Evolutionary conservation across 352 stramenopile genomes (phyloP), one percentile per base, ranked within the genome.

Genomic region (Globisporangium splendens): DNA sequence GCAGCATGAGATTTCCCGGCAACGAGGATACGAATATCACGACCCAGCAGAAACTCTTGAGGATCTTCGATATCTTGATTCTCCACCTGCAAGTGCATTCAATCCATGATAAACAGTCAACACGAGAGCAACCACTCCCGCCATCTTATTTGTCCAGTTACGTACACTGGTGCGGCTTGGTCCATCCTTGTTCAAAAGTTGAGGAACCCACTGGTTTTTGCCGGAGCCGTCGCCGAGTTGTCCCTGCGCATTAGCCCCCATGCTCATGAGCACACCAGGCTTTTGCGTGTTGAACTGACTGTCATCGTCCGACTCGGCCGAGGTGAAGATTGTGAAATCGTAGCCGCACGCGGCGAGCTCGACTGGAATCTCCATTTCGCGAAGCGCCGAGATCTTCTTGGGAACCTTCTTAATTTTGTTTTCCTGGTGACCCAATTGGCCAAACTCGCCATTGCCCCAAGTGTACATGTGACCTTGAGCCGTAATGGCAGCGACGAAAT

Each of bases 361-460:
- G 0, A 89, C 78, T 24, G 83, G 79, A 22, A 93, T 70, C 65
- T 93, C 83, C 18, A 91, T 66, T 65, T 93, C 83, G 3, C 83
- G 78, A 33, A 93, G 69, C 11, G 83, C 83, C 35, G 83, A 93
- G 57, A 93, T 89, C 61, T 93, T 93, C 69, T 93, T 93, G 20
- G 83, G 83, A 17, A 72, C 70, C 62, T 93, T 93, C 68, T 93
- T 93, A 69, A 79, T 82, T 58, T 93, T 93, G 69, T 91, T 93
- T 46, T 93, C 83, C 52, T 93, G 83, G 66, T 93, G 84, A 1
- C 84, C 84, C 41, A 93, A 59, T 56, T 93, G 84, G 17, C 84
- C 84, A 28, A 77, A 65, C 52, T 93, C 79, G 22, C 84, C 84
- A 44, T 89, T 88, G 5, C 84, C 84, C 81, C 81, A 93, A 24